phyloP scores from a whole-genome alignment of 108 stramenopile species.

The Epithemia pelagica region DNA sequence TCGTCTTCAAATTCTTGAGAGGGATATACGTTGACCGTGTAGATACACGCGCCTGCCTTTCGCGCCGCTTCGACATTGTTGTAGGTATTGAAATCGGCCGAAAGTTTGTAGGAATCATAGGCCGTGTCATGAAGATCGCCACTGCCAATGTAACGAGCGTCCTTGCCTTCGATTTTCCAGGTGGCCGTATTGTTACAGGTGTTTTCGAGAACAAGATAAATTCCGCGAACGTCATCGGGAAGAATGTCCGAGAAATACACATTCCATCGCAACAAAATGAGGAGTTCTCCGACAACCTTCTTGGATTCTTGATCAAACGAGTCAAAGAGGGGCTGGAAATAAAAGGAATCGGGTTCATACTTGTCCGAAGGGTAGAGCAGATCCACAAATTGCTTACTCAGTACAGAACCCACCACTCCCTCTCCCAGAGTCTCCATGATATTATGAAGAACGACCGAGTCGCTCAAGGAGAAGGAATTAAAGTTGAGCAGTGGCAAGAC shows the following conservation, averaged over 20 bases:
- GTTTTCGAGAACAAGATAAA: constrained; percentile 10
- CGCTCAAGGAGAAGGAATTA: not conserved
- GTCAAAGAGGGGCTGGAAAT: not conserved
- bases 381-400: not conserved
- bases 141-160: not conserved
- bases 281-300: not conserved
- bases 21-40: not conserved
- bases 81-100: not conserved
- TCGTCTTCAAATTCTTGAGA: constrained; percentile 3
- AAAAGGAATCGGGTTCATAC: not conserved
- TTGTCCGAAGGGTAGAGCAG: not conserved
- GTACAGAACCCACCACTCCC: not conserved
- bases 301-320: not conserved
- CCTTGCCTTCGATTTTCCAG: not conserved
- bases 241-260: constrained; percentile 4
- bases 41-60: not conserved
- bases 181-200: constrained; percentile 10
- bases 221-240: constrained; percentile 13
- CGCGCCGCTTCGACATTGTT: not conserved
- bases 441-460: not conserved
- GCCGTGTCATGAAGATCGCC: constrained; percentile 4
- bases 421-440: not conserved
- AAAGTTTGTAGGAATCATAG: not conserved
- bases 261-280: not conserved
- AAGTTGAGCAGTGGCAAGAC: not conserved